Evolutionary conservation across 306 rosid species (phyloP).

Genomic region (barrel medic (Medicago truncatula)): DNA sequence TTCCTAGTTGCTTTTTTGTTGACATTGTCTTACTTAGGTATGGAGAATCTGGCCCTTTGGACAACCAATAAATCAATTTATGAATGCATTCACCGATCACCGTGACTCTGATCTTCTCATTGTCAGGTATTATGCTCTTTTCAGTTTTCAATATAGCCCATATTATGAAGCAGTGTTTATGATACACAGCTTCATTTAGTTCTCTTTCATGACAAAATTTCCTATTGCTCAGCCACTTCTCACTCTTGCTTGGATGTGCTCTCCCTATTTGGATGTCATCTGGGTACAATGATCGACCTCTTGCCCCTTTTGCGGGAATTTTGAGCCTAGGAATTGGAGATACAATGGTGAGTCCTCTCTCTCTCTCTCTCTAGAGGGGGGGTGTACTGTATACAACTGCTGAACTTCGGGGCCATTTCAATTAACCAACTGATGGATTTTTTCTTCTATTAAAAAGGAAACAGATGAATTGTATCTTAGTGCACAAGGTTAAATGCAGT

Average conservation of each 20-base stretch:
- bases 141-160: not conserved
- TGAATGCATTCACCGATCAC: slow-evolving; percentile 95
- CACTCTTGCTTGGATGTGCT: slow-evolving; percentile 92
- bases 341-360: slow-evolving; percentile 68
- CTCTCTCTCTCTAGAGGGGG: not conserved
- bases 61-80: slow-evolving; percentile 75
- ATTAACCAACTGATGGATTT: slow-evolving; percentile 5
- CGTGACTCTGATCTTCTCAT: slow-evolving; percentile 94
- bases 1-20: slow-evolving; percentile 37
- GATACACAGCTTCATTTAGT: slow-evolving; percentile 30
- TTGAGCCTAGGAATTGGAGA: slow-evolving; percentile 95
- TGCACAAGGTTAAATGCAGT: slow-evolving; percentile 10
- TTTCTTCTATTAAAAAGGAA: slow-evolving; percentile 12
- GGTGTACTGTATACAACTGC: not conserved
- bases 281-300: slow-evolving; percentile 87
- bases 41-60: slow-evolving; percentile 99
- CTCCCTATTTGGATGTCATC: slow-evolving; percentile 95
- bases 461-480: not conserved
- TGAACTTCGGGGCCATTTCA: not conserved
- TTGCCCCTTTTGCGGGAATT: slow-evolving; percentile 94
- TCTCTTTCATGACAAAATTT: slow-evolving; percentile 37
- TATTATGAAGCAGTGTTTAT: slow-evolving; percentile 28
- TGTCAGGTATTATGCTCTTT: slow-evolving; percentile 65
- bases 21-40: slow-evolving; percentile 56
- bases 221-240: slow-evolving; percentile 73